Base-by-base conservation (phyloP, 768 basidiomycete species). In the Lentinula boryana region DNA sequence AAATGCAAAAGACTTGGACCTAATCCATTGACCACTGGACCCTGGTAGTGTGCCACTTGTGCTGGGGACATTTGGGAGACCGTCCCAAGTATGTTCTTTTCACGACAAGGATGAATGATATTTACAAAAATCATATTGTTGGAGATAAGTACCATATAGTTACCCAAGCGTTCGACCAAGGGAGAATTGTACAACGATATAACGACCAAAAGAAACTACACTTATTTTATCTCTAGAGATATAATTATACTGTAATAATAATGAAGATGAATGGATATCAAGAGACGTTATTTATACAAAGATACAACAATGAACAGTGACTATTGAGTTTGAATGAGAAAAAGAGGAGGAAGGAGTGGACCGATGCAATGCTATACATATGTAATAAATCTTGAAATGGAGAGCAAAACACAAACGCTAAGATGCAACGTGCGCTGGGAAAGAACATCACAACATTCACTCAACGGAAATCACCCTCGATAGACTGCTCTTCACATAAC, bases 401-500 rank as follows among this genome's bases (percentile, higher is more conserved):
- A 48, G 31, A 33, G 57, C 44, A 48, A 36, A 44, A 38, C 23
- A 58, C n/a, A 33, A 32, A 18, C 8, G 44, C 1, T 9, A 23
- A 46, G 31, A 44, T 35, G 57, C 27, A 41, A 58, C 44, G 46
- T 35, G 82, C 48, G 44, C 35, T 23, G 16, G 21, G 18, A 31
- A 15, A 43, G 56, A 57, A 44, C 41, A 15, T 18, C 5, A 18
- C 7, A n/a, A 23, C 54, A 38, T 15, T 52, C 38, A 60, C 50
- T 60, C 58, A 8, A 60, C 58, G 15, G 33, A 40, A 16, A 60
- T 38, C 27, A 60, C 58, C 58, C 58, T 50, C 15, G 49, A 51
- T 8, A 60, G 36, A 2, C 50, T 32, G 27, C 58, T 60, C 21
- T 60, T 60, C 32, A 60, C 58, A 41, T 60, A 60, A 5, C 43